These are phyloP conservation scores for Prosopis cineraria DNA, from an alignment of 306 rosid species.

Conservation along the genomic window DNA sequence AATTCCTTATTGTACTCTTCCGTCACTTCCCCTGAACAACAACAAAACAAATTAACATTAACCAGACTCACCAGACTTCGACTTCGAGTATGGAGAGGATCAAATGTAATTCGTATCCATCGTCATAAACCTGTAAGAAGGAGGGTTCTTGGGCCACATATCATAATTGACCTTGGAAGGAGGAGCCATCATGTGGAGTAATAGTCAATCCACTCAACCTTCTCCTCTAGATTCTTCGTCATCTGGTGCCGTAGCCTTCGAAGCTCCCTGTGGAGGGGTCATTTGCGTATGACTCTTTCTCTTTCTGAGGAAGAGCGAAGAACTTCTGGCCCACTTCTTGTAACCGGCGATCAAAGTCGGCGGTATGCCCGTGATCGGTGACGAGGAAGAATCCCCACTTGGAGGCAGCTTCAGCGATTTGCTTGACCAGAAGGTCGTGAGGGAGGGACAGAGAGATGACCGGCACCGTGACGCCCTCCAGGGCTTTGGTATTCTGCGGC, in stretches of 20 bases:
- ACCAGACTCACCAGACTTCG: no score
- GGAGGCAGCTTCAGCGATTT: slow-evolving; percentile 32
- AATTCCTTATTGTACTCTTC: slow-evolving; percentile 56
- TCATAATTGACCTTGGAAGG: slow-evolving; percentile 46
- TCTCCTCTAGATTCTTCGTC: slow-evolving; percentile 55
- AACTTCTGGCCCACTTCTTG: slow-evolving; percentile 54
- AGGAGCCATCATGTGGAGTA: slow-evolving; percentile 58
- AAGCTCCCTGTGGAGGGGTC: slow-evolving; percentile 55
- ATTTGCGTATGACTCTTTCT: slow-evolving; percentile 63
- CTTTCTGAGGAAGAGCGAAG: slow-evolving; percentile 53
- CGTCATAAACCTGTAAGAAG: slow-evolving; percentile 57
- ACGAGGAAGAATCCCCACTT: slow-evolving; percentile 64
- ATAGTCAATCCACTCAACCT: slow-evolving; percentile 70
- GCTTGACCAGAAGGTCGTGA: slow-evolving; percentile 25
- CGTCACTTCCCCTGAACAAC: slow-evolving; percentile 48
- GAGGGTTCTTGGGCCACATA: slow-evolving; percentile 56
- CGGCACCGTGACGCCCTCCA: slow-evolving; percentile 38
- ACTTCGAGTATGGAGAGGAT: no score
- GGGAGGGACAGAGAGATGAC: slow-evolving; percentile 35
- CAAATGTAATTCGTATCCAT: no score
- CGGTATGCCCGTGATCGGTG: slow-evolving; percentile 56
- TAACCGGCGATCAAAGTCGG: slow-evolving; percentile 44
- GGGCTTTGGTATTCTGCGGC: slow-evolving; percentile 41
- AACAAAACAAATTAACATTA: not conserved
- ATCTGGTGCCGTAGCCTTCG: slow-evolving; percentile 75